phyloP scores from a whole-genome alignment of 2,329 filamentous ascomycete species.

The Pestalotiopsis fici region DNA sequence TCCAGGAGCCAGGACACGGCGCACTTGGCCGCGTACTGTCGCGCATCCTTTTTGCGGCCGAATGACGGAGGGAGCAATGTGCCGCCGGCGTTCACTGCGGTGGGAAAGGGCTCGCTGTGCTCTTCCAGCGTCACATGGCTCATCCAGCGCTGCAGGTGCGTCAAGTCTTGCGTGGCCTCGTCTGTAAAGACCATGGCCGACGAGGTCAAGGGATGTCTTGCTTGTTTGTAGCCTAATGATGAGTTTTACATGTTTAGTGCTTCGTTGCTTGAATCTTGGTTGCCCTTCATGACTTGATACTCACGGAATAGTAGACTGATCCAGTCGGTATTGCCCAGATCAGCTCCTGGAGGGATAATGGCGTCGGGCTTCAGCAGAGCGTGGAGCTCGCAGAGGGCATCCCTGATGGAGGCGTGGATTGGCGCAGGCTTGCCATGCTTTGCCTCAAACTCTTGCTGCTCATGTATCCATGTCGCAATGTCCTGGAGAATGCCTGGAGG shows the following conservation, averaged over 20 bases:
- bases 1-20: slow-evolving; percentile 43
- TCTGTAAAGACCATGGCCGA: slow-evolving; percentile 20
- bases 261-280: too few relatives aligned
- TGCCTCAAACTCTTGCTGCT: slow-evolving; percentile 37
- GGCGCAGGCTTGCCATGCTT: slow-evolving; percentile 31
- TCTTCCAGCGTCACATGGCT: slow-evolving; percentile 26
- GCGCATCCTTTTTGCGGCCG: slow-evolving; percentile 52
- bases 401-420: slow-evolving; percentile 37
- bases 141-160: slow-evolving; percentile 20
- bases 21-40: slow-evolving; percentile 52
- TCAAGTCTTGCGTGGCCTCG: slow-evolving; percentile 14
- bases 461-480: slow-evolving; percentile 24
- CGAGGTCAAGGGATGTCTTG: not conserved
- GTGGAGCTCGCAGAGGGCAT: slow-evolving; percentile 42
- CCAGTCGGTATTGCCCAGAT: slow-evolving; percentile 35
- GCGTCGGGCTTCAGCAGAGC: slow-evolving; percentile 15
- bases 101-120: slow-evolving; percentile 18
- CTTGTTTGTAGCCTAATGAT: slow-evolving; percentile 17
- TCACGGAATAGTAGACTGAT: slow-evolving; percentile 38
- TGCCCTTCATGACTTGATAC: slow-evolving; percentile 4
- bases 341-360: slow-evolving; percentile 24
- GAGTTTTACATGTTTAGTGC: not conserved
- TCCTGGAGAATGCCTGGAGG: slow-evolving; percentile 17
- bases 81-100: slow-evolving; percentile 29
- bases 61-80: slow-evolving; percentile 36